Percentiles rank a stretch among this genome's conserved stretches.
Conservation (phyloP, 208 protist species). For the Trypanosoma scelopori region DNA sequence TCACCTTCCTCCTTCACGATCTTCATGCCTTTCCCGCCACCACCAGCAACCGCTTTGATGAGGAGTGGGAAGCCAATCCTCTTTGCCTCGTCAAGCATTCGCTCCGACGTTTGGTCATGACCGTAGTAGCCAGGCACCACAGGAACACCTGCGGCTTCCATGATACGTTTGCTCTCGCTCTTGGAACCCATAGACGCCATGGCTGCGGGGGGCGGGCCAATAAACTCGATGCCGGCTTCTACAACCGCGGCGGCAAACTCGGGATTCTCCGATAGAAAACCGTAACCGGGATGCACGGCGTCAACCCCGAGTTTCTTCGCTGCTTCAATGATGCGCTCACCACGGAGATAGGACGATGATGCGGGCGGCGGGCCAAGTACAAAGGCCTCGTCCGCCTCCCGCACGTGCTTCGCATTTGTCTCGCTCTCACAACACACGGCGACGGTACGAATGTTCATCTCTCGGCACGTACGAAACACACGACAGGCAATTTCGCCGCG, state of each 20-base stretch:
- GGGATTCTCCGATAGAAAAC: constrained; percentile 97
- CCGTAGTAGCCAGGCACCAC: constrained; percentile 89
- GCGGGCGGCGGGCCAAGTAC: constrained; percentile 24
- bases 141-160: constrained; percentile 84
- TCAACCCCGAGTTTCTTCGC: constrained; percentile 83
- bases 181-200: constrained; percentile 96
- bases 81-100: constrained; percentile 22
- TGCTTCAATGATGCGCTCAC: constrained; percentile 93
- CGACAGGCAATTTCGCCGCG: constrained; percentile 98
- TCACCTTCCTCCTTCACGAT: constrained; percentile 60
- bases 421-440: constrained; percentile 96
- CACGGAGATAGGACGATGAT: constrained; percentile 88
- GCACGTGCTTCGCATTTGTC: constrained; percentile 89
- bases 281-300: constrained; percentile 97
- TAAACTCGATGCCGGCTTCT: constrained; percentile 87
- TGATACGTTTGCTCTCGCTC: constrained; percentile 90
- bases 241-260: constrained; percentile 84
- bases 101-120: constrained; percentile 32
- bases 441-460: constrained; percentile 94
- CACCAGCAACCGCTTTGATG: constrained; percentile 95
- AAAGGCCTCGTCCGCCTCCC: constrained; percentile 81
- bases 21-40: constrained; percentile 85
- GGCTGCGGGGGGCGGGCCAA: constrained; percentile 91
- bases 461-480: constrained; percentile 90
- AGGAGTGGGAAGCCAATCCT: constrained; percentile 87